These are phyloP conservation scores for Meripilus lineatus DNA, from an alignment of 1,284 basidiomycete species.

Conservation along the genomic window DNA sequence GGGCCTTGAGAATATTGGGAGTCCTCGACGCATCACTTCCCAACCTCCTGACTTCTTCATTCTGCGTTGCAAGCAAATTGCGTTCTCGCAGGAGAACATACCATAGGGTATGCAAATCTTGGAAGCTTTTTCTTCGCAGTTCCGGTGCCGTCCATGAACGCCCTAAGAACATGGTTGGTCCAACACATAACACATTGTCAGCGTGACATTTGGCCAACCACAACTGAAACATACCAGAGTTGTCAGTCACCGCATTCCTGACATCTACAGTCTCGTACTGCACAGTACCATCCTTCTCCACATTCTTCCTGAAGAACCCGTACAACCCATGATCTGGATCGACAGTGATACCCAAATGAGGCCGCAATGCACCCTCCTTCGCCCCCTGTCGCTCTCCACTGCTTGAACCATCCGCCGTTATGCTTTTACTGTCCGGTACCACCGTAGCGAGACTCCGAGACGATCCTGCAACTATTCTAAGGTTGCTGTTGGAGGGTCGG, in stretches of 20 bases:
- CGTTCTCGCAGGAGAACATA: conserved; percentile 84
- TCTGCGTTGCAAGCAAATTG: conserved; percentile 87
- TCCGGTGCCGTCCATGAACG: conserved; percentile 84
- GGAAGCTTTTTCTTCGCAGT: conserved; percentile 84
- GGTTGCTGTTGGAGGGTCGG: too few species aligned
- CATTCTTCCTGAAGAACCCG: conserved; percentile 64
- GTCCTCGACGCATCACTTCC: conserved; percentile 30
- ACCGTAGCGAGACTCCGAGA: background rate
- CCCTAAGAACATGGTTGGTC: conserved; percentile 47
- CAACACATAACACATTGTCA: conserved; percentile 2
- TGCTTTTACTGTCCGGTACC: too few species aligned
- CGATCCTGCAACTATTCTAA: background rate
- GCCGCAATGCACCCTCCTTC: conserved; percentile 23
- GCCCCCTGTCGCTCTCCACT: too few species aligned
- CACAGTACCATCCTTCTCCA: conserved; percentile 30
- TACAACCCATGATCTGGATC: conserved; percentile 67
- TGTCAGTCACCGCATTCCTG: conserved; percentile 34
- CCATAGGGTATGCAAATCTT: conserved; percentile 91
- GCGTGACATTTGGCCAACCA: conserved; percentile 10
- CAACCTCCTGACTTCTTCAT: conserved; percentile 66
- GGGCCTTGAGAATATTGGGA: conserved; percentile 14
- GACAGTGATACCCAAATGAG: conserved; percentile 39
- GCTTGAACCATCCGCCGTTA: too few species aligned
- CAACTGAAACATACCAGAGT: conserved; percentile 29
- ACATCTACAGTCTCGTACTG: conserved; percentile 41